Evolutionary conservation across 73 alveolate species (phyloP), one percentile per base, ranked within the genome.

Genomic region (Symbiodinium natans): DNA sequence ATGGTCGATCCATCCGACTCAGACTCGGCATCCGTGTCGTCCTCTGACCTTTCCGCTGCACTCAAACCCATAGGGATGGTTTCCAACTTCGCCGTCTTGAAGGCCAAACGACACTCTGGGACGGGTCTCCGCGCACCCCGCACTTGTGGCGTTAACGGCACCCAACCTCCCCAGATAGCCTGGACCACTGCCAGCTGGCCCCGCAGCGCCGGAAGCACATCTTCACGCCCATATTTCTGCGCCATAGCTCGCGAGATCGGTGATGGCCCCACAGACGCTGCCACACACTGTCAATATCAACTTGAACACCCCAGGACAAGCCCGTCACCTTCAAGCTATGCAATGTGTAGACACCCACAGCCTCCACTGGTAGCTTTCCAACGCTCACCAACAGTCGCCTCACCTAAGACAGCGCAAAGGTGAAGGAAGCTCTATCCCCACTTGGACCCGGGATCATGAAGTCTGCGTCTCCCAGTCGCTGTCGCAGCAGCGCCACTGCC

Each of bases 171-270:
- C 17, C 89, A 3, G 33, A 82, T 39, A 29, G 89, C 54, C 13
- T 82, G 63, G 36, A 39, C 13, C 21, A 82, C 63, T 23, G 27
- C 13, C 39, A 82, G 59, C 41, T 82, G 89, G 38, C 59, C 89
- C 5, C 89, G 54, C 89, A 82, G 59, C 8, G 89, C 89, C 5
- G 89, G 89, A 33, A 82, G 59, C 9, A 82, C 89, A 82, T 82
- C 89, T 7, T 82, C 89, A 15, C 89, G 56, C 23, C 63, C 25
- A 29, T 82, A 82, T 48, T 36, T 82, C 59, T 31, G 33, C 15
- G 63, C 59, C 89, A 82, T 82, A 23, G 27, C 36, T 36, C 89
- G 23, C 89, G 63, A 13, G 48, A 34, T 11, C 89, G 89, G 23
- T 82, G 89, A 39, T 82, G 89, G 36, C 89, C 89, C 63, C 56